Evolutionary conservation across 306 rosid species (phyloP).

Genomic region (Vigna unguiculata): DNA sequence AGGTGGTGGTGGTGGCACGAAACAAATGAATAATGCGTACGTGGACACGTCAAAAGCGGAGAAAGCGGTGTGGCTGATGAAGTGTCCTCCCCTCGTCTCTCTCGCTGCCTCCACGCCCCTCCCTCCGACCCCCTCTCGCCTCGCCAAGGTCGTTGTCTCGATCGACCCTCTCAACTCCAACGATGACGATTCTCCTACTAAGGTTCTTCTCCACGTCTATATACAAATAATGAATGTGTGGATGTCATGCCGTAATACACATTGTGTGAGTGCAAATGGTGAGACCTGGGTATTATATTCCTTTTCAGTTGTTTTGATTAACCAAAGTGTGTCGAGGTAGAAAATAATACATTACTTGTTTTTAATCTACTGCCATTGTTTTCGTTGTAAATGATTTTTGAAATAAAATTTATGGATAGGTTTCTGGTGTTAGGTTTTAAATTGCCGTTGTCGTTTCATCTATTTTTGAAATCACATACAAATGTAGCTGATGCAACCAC

Average conservation of each 20-base stretch:
- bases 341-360: constrained; percentile 25
- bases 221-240: background rate
- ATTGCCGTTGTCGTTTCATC: too few relatives aligned
- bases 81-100: constrained; percentile 73
- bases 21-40: constrained; percentile 2
- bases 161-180: constrained; percentile 66
- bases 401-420: too few relatives aligned
- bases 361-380: background rate
- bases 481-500: too few relatives aligned
- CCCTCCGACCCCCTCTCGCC: constrained; percentile 57
- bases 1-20: background rate
- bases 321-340: background rate
- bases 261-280: background rate
- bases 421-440: background rate
- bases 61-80: constrained; percentile 71
- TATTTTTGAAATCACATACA: too few relatives aligned
- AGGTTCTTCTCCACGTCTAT: constrained; percentile 42
- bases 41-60: constrained; percentile 69
- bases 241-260: background rate
- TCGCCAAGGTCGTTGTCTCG: constrained; percentile 76
- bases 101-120: constrained; percentile 55
- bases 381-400: background rate
- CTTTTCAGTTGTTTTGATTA: background rate
- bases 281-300: constrained; percentile 4
- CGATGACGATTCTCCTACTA: constrained; percentile 60